Base-by-base conservation (phyloP, 371 early-diverging fungal genomes). In the Capillidium rhysosporum region DNA sequence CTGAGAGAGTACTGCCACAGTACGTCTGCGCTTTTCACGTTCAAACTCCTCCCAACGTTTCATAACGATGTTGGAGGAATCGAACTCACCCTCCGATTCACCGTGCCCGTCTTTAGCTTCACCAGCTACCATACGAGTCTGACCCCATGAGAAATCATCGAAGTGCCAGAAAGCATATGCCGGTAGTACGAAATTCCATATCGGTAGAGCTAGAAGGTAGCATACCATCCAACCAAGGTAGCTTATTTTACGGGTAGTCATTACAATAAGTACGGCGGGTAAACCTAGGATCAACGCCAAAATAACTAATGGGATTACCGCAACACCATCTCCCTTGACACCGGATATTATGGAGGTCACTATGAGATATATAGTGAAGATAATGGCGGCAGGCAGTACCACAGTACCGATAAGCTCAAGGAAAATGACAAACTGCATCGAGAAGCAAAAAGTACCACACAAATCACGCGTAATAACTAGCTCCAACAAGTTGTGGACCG, bases 171-270 rank as follows among this genome's bases (percentile, higher is more conserved):
- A 87, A 0, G 94, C 82, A 59, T 97, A 97, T 1, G 85, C 55
- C 1, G 98, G 98, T 3, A 97, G 72, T 8, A 89, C 65, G 57
- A 88, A 75, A 67, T 94, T 92, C 98, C 98, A 98, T n/a, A 98
- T 74, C 2, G 94, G 94, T 24, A 94, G 65, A 25, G 89, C 83
- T 39, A 66, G 52, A 24, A 79, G 55, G 53, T 74, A 79, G n/a
- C 79, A 72, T 66, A 68, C 1, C 72, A 88, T 77, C 85, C 87
- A 91, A 16, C 68, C 44, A n/a, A 86, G 59, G 65, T 93, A 94
- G 45, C 80, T 63, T 31, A 84, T 49, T 47, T 86, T 77, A 47
- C 81, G 73, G 14, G 90, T 85, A 0, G 93, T 92, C 49, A 93
- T 58, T 8, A 84, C 69, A 58, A 98, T 86, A 34, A 94, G 69